These are phyloP conservation scores for Zizania latifolia DNA, from an alignment of 176 grass and related monocot species.

Conservation along the genomic window DNA sequence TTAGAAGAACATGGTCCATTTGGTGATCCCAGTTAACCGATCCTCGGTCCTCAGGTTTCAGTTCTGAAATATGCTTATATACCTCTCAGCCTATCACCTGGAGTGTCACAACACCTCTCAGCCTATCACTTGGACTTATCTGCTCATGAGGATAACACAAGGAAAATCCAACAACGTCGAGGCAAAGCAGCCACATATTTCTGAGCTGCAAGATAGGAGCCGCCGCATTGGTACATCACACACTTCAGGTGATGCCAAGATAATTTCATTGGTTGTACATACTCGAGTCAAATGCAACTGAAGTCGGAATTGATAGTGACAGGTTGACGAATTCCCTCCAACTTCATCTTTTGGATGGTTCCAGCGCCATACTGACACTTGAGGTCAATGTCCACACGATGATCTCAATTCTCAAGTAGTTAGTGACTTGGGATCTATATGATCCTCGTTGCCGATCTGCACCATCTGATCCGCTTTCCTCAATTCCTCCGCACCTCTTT, in stretches of 20 bases:
- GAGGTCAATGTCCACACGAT: not conserved
- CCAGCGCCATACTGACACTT: not conserved
- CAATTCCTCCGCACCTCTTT: constrained; percentile 89
- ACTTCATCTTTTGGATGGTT: constrained; percentile 21
- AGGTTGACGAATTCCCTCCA: not conserved
- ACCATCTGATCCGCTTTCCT: constrained; percentile 90
- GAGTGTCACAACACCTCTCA: constrained; percentile 23
- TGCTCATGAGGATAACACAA: constrained; percentile 54
- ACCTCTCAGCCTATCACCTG: constrained; percentile 38
- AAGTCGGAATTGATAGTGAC: constrained; percentile 33
- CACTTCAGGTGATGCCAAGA: constrained; percentile 39
- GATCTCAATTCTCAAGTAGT: not conserved
- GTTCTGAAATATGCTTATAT: constrained; percentile 27
- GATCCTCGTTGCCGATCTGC: constrained; percentile 76
- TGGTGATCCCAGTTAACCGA: constrained; percentile 1
- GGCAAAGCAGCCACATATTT: constrained; percentile 53
- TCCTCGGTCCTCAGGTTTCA: constrained; percentile 1
- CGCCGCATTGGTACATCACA: constrained; percentile 22
- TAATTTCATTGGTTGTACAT: constrained; percentile 6
- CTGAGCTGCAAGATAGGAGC: constrained; percentile 41
- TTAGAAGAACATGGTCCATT: constrained; percentile 74
- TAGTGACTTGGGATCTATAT: not conserved
- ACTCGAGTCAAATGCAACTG: constrained; percentile 12
- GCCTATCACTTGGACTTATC: constrained; percentile 58
- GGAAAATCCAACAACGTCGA: constrained; percentile 40